These are phyloP conservation scores for Termitomyces sp. DNA, from an alignment of 768 basidiomycete genomes.

Conservation along the genomic window DNA sequence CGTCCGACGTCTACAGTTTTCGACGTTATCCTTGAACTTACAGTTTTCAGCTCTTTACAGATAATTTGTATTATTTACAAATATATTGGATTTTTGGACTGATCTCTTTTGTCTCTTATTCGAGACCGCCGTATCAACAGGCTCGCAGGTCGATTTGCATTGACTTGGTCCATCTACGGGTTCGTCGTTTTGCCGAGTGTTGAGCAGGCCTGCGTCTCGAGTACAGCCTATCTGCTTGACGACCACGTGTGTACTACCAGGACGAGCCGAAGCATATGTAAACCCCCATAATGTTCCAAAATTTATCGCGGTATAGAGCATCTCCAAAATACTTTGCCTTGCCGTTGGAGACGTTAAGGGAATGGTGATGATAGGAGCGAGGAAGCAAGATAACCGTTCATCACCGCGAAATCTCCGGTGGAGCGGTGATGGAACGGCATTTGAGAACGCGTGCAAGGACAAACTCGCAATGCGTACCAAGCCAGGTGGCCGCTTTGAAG, in stretches of 20 bases:
- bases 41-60: too few relatives aligned
- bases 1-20: too few relatives aligned
- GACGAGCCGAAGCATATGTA: neutral
- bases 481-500: too few relatives aligned
- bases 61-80: too few relatives aligned
- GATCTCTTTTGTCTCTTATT: too few relatives aligned
- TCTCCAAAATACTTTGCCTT: neutral
- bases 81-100: too few relatives aligned
- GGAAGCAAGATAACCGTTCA: neutral
- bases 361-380: neutral
- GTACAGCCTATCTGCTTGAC: neutral
- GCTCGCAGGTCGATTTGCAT: slow-evolving; percentile 26
- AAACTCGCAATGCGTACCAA: too few relatives aligned
- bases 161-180: slow-evolving; percentile 20
- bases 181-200: slow-evolving; percentile 16
- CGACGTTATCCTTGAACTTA: too few relatives aligned
- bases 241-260: neutral
- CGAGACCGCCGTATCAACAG: too few relatives aligned
- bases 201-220: neutral
- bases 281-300: neutral
- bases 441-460: neutral
- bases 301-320: neutral
- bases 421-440: neutral
- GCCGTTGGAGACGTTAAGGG: too few relatives aligned
- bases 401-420: neutral